Conservation (phyloP, 1,284 basidiomycete species). For the Agroathelia rolfsii region DNA sequence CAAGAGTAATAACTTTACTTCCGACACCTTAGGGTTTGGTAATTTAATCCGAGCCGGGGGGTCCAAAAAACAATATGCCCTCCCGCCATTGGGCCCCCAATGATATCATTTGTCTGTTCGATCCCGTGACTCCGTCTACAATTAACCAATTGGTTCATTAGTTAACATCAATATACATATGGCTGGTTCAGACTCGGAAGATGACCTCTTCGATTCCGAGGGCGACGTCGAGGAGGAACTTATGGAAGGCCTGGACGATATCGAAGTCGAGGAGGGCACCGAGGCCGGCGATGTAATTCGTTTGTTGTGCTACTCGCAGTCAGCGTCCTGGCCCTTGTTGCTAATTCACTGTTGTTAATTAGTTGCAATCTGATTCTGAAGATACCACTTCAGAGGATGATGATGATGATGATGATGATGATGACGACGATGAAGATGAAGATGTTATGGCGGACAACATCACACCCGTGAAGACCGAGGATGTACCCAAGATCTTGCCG, state of each 20-base stretch:
- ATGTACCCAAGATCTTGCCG: too few species aligned
- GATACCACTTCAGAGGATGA: slow-evolving; percentile 44
- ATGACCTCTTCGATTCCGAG: too few species aligned
- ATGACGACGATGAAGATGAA: slow-evolving; percentile 40
- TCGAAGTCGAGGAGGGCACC: slow-evolving; percentile 46
- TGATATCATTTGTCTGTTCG: too few species aligned
- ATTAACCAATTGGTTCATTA: too few species aligned
- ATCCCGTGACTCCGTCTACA: too few species aligned
- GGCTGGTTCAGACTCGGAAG: slow-evolving; percentile 56
- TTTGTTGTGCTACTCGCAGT: slow-evolving; percentile 16
- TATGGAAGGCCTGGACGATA: slow-evolving; percentile 38
- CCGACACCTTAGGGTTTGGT: too few species aligned
- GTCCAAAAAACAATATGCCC: too few species aligned
- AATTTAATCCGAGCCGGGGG: too few species aligned
- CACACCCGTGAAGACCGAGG: slow-evolving; percentile 6
- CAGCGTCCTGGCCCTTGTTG: slow-evolving; percentile 9
- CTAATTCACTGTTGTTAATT: slow-evolving; percentile 5
- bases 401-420: slow-evolving; percentile 50
- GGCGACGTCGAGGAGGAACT: too few species aligned
- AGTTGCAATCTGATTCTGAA: slow-evolving; percentile 18
- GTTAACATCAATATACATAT: too few species aligned
- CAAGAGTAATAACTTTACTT: too few species aligned
- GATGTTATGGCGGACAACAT: slow-evolving; percentile 3
- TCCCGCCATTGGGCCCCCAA: too few species aligned
- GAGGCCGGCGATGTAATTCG: slow-evolving; percentile 56